Percentiles rank a stretch among this genome's conserved stretches.
These are phyloP conservation scores for Xylaria intraflava DNA, from an alignment of 495 filamentous ascomycete species.

Conservation along the genomic window DNA sequence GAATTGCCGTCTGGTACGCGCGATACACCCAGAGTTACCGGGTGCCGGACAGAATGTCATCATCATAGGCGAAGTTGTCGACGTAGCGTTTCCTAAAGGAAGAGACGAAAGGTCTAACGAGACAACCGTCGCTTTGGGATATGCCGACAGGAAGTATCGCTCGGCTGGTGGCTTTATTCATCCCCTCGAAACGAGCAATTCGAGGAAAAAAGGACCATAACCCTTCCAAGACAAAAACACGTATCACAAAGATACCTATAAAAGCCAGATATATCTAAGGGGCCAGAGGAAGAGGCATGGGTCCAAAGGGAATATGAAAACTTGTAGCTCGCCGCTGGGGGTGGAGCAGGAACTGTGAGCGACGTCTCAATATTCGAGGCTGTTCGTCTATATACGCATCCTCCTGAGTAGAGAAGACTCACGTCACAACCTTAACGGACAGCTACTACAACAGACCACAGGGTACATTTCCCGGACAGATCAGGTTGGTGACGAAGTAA, in stretches of 20 bases:
- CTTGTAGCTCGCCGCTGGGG: background rate
- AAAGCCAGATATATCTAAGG: no score
- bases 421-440: background rate
- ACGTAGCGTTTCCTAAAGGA: background rate
- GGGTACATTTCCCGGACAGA: background rate
- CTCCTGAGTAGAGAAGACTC: background rate
- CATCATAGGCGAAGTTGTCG: conserved; percentile 7
- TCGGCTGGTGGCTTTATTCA: background rate
- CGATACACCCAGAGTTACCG: conserved; percentile 5
- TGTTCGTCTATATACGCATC: background rate
- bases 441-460: background rate
- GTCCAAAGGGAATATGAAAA: background rate
- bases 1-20: conserved; percentile 6
- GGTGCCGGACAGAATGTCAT: conserved; percentile 4
- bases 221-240: background rate
- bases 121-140: conserved; percentile 1
- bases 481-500: background rate
- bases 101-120: background rate
- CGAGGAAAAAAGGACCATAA: background rate
- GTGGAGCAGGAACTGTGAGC: no score
- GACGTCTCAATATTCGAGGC: background rate
- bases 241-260: background rate
- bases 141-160: conserved; percentile 9
- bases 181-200: background rate
- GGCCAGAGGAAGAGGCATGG: background rate